Conservation (phyloP, 768 basidiomycete genomes). For the Asterophora parasitica region DNA sequence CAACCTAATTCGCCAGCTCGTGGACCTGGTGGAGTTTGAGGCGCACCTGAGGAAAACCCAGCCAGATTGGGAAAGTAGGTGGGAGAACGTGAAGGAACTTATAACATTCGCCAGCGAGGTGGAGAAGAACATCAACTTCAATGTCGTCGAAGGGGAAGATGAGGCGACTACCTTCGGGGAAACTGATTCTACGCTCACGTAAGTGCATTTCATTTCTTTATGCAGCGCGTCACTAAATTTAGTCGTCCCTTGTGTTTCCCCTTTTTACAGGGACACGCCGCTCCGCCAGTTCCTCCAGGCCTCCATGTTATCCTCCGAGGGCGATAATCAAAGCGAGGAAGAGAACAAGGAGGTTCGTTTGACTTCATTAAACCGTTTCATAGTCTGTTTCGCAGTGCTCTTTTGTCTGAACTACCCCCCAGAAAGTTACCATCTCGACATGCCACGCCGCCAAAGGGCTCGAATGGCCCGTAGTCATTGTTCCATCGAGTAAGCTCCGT, state of each 20-base stretch:
- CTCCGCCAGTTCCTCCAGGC: constrained; percentile 9
- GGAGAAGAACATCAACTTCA: constrained; percentile 24
- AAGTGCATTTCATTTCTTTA: constrained; percentile 10
- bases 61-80: constrained; percentile 68
- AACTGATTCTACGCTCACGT: constrained; percentile 65
- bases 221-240: no score
- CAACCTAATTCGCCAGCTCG: constrained; percentile 54
- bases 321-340: constrained; percentile 55
- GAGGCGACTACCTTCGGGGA: constrained; percentile 13
- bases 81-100: constrained; percentile 86
- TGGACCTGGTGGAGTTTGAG: constrained; percentile 59
- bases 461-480: constrained; percentile 88
- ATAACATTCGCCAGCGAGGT: constrained; percentile 71
- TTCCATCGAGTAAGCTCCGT: constrained; percentile 52
- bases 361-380: neutral
- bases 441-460: constrained; percentile 89
- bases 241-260: no score
- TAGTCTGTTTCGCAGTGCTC: no score
- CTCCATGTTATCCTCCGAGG: constrained; percentile 28
- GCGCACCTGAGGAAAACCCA: constrained; percentile 66
- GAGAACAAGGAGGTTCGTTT: constrained; percentile 19
- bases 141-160: constrained; percentile 13
- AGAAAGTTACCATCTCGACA: constrained; percentile 42
- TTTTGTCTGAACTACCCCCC: no score
- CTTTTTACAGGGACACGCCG: neutral